Conservation (phyloP, 306 rosid genomes). For the Biancaea sappan region DNA sequence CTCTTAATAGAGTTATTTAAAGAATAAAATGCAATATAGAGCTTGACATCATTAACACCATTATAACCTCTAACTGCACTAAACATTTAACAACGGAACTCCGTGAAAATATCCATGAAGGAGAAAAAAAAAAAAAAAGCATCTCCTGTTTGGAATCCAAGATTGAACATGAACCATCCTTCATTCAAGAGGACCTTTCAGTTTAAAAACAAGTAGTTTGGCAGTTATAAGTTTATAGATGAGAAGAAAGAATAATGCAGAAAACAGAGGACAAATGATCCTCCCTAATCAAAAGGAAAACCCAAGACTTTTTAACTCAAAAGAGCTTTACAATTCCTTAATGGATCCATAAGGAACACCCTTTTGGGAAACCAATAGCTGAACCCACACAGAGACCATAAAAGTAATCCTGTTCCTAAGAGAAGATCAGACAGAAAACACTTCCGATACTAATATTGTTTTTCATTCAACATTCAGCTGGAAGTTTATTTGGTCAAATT, state of each 20-base stretch:
- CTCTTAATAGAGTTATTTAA: neutral
- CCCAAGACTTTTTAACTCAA: neutral
- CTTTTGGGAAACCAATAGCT: neutral
- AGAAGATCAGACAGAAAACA: neutral
- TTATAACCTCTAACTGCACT: neutral
- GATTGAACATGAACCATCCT: neutral
- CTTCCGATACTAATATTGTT: neutral
- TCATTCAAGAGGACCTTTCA: neutral
- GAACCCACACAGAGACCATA: neutral
- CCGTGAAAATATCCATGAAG: neutral
- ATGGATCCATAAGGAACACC: neutral
- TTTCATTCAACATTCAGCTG: neutral
- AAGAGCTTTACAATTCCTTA: neutral
- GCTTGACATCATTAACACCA: slow-evolving; percentile 18
- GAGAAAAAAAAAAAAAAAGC: too few relatives aligned
- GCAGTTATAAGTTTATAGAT: neutral
- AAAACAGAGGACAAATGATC: neutral
- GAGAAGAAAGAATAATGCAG: neutral
- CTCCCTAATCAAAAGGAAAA: neutral
- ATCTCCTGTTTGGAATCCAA: neutral
- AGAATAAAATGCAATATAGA: slow-evolving; percentile 13
- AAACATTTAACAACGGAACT: slow-evolving; percentile 5
- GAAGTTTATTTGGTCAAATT: neutral
- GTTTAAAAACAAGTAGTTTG: neutral
- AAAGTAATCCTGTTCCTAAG: neutral